Percentiles rank a stretch among this genome's conserved stretches.
phyloP scores from a whole-genome alignment of 306 rosid genomes.

The Cucurbita pepo region DNA sequence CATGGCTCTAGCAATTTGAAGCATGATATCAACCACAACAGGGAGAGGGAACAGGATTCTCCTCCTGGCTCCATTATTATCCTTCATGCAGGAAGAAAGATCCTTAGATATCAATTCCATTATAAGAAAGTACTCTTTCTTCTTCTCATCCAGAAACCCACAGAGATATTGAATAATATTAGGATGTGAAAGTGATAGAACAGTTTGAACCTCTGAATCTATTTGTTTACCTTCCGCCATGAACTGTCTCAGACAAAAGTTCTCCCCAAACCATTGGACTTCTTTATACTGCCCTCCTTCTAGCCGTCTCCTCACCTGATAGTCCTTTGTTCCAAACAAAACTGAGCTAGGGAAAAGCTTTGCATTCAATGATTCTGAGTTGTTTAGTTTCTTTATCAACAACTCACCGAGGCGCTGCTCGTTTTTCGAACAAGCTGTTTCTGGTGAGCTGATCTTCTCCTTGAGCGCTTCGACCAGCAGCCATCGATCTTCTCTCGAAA shows the following conservation, averaged over 20 bases:
- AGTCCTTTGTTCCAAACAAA: constrained; percentile 44
- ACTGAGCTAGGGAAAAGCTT: constrained; percentile 36
- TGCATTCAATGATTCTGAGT: constrained; percentile 13
- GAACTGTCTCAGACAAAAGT: constrained; percentile 55
- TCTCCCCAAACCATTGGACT: constrained; percentile 79
- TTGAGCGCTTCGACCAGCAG: constrained; percentile 43
- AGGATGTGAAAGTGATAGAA: constrained; percentile 63
- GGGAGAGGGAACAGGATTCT: constrained; percentile 51
- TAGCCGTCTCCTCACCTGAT: constrained; percentile 45
- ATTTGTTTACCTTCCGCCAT: constrained; percentile 28
- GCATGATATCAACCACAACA: constrained; percentile 77
- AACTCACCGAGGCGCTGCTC: constrained; percentile 34
- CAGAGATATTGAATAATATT: constrained; percentile 53
- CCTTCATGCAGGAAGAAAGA: constrained; percentile 50
- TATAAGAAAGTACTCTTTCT: constrained; percentile 51
- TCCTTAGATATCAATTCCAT: constrained; percentile 74
- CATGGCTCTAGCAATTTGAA: constrained; percentile 86
- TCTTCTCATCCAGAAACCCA: constrained; percentile 62
- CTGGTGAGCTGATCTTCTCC: constrained; percentile 23
- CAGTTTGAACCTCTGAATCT: constrained; percentile 29
- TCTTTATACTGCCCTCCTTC: constrained; percentile 67
- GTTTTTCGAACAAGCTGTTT: constrained; percentile 20
- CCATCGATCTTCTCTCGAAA: constrained; percentile 77
- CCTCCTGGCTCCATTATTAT: constrained; percentile 61
- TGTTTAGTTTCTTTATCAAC: constrained; percentile 33